Evolutionary conservation across 164 flowering plant genomes (phyloP).

Genomic region (Dillenia turbinata): DNA sequence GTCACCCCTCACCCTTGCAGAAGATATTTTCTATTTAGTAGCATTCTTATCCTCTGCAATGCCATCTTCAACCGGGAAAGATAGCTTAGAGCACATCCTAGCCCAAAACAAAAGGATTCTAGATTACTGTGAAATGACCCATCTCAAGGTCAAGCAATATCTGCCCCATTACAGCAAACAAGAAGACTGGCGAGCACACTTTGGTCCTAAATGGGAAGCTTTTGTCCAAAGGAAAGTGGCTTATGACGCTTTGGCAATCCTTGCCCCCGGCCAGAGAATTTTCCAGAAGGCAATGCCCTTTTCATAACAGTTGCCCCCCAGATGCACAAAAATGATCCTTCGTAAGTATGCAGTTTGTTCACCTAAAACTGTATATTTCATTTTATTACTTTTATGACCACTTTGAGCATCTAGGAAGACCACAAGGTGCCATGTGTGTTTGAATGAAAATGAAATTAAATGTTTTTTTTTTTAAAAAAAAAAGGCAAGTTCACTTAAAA

Average conservation of each 20-base stretch:
- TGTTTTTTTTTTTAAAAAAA: too few species aligned
- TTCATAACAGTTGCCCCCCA: constrained; percentile 14
- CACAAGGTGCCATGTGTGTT: too few species aligned
- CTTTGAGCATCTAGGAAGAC: too few species aligned
- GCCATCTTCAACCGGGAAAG: constrained; percentile 50
- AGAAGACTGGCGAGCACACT: constrained; percentile 77
- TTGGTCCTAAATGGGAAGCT: constrained; percentile 64
- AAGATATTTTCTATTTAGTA: constrained; percentile 72
- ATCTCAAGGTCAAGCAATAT: constrained; percentile 68
- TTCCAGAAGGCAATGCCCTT: constrained; percentile 44
- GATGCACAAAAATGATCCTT: background rate
- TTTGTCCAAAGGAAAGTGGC: constrained; percentile 55
- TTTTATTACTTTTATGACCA: too few species aligned
- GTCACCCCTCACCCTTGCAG: constrained; percentile 86
- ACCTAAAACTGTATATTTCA: background rate
- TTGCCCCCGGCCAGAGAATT: constrained; percentile 89
- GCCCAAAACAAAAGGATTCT: constrained; percentile 53
- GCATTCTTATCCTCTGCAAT: constrained; percentile 74
- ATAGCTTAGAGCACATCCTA: constrained; percentile 49
- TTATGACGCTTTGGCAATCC: constrained; percentile 83
- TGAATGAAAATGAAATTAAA: too few species aligned
- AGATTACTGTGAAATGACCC: constrained; percentile 41
- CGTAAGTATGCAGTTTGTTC: background rate
- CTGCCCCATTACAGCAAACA: constrained; percentile 62
- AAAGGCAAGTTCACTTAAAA: too few species aligned